Evolutionary conservation across 2,329 filamentous ascomycete species (phyloP).

Genomic region (Neurospora sp.): DNA sequence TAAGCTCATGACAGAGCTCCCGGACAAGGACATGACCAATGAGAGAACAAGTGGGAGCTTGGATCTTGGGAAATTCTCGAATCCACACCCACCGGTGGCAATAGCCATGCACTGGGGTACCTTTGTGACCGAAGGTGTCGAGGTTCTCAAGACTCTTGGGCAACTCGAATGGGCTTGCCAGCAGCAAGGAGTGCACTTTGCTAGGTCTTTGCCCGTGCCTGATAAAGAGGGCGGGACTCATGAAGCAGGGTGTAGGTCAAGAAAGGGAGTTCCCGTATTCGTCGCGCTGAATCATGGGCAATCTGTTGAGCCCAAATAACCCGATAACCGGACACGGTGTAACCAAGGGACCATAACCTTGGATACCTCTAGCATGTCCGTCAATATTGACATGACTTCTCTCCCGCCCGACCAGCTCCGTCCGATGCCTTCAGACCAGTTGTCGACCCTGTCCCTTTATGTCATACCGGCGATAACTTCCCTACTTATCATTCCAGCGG

Average conservation of each 20-base stretch:
- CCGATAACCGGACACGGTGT: not conserved
- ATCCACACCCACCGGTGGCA: conserved; percentile 8
- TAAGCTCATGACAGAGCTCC: conserved; percentile 10
- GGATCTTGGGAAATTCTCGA: not conserved
- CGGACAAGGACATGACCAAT: not conserved
- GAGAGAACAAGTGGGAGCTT: too few species aligned
- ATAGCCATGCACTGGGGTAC: conserved; percentile 21
- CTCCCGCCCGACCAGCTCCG: too few species aligned
- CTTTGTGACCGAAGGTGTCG: conserved; percentile 18
- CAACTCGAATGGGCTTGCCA: conserved; percentile 19
- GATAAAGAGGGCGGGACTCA: not conserved
- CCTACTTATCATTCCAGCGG: too few species aligned
- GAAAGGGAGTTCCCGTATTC: not conserved
- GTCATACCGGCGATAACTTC: too few species aligned
- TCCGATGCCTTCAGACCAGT: too few species aligned
- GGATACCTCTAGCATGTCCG: not conserved
- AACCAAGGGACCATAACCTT: not conserved
- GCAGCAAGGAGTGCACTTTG: conserved; percentile 16
- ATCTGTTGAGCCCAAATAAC: not conserved
- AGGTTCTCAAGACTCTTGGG: conserved; percentile 18
- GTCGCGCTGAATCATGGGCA: conserved; percentile 14
- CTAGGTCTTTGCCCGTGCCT: conserved; percentile 3
- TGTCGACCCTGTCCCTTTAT: too few species aligned
- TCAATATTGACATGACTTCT: too few species aligned
- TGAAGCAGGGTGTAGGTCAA: not conserved